phyloP scores from a whole-genome alignment of 805 yeast species.

The Torulaspora quercuum region DNA sequence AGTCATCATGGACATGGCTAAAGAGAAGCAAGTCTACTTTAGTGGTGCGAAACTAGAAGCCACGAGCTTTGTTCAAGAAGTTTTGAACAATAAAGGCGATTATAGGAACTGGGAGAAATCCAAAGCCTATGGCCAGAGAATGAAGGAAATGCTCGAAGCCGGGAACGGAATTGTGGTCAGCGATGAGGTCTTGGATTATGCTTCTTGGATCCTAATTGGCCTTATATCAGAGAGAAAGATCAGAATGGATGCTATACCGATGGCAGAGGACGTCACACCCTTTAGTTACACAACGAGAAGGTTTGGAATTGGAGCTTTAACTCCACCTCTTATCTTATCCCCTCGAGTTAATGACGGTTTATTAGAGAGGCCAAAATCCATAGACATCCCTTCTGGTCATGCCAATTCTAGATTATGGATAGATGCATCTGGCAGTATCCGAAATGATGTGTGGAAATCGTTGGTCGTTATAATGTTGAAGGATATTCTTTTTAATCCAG shows the following conservation, averaged over 20 bases:
- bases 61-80: slow-evolving; percentile 22
- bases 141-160: slow-evolving; percentile 42
- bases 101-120: slow-evolving; percentile 45
- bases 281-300: slow-evolving; percentile 72
- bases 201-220: slow-evolving; percentile 60
- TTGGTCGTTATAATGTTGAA: slow-evolving; percentile 47
- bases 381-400: slow-evolving; percentile 53
- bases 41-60: slow-evolving; percentile 43
- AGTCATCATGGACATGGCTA: slow-evolving; percentile 43
- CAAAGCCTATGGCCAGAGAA: slow-evolving; percentile 42
- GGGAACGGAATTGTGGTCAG: slow-evolving; percentile 55
- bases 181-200: slow-evolving; percentile 54
- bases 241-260: slow-evolving; percentile 52
- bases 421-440: slow-evolving; percentile 58
- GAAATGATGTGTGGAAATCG: slow-evolving; percentile 56
- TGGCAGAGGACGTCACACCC: slow-evolving; percentile 45
- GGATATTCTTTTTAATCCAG: slow-evolving; percentile 53
- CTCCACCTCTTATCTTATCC: slow-evolving; percentile 61
- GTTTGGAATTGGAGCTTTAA: slow-evolving; percentile 58
- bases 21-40: slow-evolving; percentile 51
- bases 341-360: slow-evolving; percentile 18
- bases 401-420: slow-evolving; percentile 74
- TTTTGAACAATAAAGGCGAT: slow-evolving; percentile 31
- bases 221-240: slow-evolving; percentile 44
- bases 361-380: slow-evolving; percentile 14